Evolutionary conservation across 1,284 basidiomycete species (phyloP).

Genomic region (Leccinum fuscescens): DNA sequence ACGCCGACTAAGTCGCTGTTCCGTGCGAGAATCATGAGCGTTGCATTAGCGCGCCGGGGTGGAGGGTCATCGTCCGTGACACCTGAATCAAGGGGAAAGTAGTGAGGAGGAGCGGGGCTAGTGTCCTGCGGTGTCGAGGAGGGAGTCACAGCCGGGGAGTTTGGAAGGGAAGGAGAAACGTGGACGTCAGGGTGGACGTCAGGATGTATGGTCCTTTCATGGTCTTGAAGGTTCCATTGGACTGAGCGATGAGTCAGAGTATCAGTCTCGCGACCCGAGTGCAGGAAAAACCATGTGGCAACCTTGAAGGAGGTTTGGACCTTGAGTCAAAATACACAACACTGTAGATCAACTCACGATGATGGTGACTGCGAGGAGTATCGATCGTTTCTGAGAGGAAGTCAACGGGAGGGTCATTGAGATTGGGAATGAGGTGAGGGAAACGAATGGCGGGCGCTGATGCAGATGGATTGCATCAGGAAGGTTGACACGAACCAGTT

Average conservation of each 20-base stretch:
- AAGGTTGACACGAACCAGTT: neutral
- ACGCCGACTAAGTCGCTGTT: conserved; percentile 51
- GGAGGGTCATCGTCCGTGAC: neutral
- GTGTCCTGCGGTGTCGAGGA: neutral
- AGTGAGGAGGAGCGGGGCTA: conserved; percentile 1
- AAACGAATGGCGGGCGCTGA: neutral
- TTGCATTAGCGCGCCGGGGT: conserved; percentile 33
- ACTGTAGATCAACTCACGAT: conserved; percentile 19
- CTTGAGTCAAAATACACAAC: neutral
- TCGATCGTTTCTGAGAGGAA: conserved; percentile 31
- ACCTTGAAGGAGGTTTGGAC: conserved; percentile 8
- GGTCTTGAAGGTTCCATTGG: neutral
- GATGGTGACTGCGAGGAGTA: conserved; percentile 27
- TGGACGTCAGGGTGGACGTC: neutral
- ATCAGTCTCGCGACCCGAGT: conserved; percentile 3
- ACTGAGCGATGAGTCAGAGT: conserved; percentile 5
- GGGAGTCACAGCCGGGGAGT: neutral
- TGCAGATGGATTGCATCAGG: neutral
- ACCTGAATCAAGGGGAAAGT: conserved; percentile 5
- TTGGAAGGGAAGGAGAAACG: neutral
- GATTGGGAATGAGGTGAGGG: neutral
- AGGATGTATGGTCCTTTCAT: neutral
- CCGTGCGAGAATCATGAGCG: conserved; percentile 33
- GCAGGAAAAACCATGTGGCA: conserved; percentile 25
- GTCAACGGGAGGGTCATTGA: conserved; percentile 26